Evolutionary conservation across 306 rosid genomes (phyloP), one percentile per base, ranked within the genome.

Genomic region (Cicer chorassanicum): DNA sequence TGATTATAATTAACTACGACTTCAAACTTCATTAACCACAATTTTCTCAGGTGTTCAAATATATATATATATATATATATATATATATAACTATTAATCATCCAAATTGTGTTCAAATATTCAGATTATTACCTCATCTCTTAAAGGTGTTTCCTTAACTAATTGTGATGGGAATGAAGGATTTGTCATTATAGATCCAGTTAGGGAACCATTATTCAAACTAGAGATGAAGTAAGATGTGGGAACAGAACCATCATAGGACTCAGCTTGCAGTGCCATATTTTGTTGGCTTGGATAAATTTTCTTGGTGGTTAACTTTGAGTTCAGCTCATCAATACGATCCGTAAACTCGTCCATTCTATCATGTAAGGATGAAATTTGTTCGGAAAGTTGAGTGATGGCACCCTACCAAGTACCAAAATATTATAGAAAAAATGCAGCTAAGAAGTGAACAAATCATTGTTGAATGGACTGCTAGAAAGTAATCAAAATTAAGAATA

Each of bases 351-450:
- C 93, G 68, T 88, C 98, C 93, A 95, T 95, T 74, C 98, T 87
- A 80, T 95, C 99, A 84, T 90, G 92, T 46, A 95, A 82, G 9
- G 91, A 87, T n/a, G 97, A 89, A 45, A 95, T 90, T 85, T 92
- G 98, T 45, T 92, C 98, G 14, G 90, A 92, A 53, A 95, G 93
- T 81, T 86, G 92, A 74, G 71, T 87, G 54, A 87, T 71, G 69
- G 76, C 81, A 45, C 88, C 91, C 96, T 88, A 64, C 64, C 41
- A 79, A 73, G 16, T 70, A 43, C 49, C 50, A 40, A 38, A 51
- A 51, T 54, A n/a, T 60, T 82, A 76, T 44, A 78, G 36, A 29
- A 29, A 62, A 54, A 67, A 24, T 42, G 19, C 62, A 70, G 49
- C 19, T 7, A 53, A 43, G 76, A 66, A 13, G 10, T 19, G 9